phyloP scores from a whole-genome alignment of 805 yeast genomes.

The Scheffersomyces amazonensis region DNA sequence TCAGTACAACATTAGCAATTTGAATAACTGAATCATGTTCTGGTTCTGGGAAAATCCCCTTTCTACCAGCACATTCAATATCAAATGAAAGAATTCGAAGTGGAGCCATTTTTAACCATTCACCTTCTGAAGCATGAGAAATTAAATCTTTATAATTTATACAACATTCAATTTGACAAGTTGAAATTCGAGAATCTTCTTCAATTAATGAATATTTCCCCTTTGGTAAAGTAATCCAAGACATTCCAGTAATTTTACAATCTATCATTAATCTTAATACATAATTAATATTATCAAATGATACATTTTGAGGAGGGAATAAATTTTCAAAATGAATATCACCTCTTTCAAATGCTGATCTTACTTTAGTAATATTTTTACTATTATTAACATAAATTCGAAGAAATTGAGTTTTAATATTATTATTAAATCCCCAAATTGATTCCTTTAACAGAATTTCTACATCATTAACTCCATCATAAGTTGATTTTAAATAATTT shows the following conservation, averaged over 20 bases:
- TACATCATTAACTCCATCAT: conserved; percentile 59
- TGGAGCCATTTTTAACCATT: conserved; percentile 92
- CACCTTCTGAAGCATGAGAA: conserved; percentile 87
- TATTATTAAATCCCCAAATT: conserved; percentile 91
- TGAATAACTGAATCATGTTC: conserved; percentile 92
- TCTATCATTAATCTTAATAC: conserved; percentile 87
- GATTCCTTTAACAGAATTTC: conserved; percentile 75
- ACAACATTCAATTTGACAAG: conserved; percentile 81
- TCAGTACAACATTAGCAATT: conserved; percentile 90
- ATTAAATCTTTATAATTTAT: conserved; percentile 67
- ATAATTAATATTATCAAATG: conserved; percentile 90
- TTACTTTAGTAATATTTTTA: conserved; percentile 59
- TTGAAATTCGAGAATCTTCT: conserved; percentile 48
- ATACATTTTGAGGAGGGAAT: conserved; percentile 59
- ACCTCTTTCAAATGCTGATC: conserved; percentile 84
- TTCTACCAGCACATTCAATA: conserved; percentile 97
- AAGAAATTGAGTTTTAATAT: conserved; percentile 72
- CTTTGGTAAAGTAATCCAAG: conserved; percentile 89
- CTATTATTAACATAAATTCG: conserved; percentile 69
- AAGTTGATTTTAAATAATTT: conserved; percentile 44
- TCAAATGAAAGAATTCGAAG: conserved; percentile 90
- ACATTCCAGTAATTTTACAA: conserved; percentile 91
- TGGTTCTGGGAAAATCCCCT: conserved; percentile 95
- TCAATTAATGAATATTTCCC: conserved; percentile 58
- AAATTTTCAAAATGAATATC: conserved; percentile 62